Evolutionary conservation across 148 eudicot genomes (phyloP).

Genomic region (Cornus suecica): DNA sequence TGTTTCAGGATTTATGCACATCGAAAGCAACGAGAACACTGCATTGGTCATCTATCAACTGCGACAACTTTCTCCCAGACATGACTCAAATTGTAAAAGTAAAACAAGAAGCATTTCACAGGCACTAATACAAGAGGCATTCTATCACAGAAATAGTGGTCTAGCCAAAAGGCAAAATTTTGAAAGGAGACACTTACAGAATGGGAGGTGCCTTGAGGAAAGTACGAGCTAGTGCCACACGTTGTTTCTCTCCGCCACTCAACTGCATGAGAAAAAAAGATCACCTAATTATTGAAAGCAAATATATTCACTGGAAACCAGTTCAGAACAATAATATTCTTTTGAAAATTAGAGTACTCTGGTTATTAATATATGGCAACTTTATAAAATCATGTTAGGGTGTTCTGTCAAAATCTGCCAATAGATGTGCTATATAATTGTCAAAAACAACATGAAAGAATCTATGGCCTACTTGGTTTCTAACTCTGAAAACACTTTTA

Average conservation of each 20-base stretch:
- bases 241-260: slow-evolving; percentile 99
- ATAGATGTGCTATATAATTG: no score
- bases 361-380: no score
- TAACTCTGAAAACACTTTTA: no score
- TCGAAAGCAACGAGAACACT: no score
- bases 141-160: neutral
- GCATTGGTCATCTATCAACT: neutral
- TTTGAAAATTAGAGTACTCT: no score
- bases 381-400: neutral
- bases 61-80: neutral
- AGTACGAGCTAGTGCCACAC: slow-evolving; percentile 94
- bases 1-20: no score
- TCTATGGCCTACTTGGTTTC: no score
- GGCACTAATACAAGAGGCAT: neutral
- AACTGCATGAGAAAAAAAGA: slow-evolving; percentile 48
- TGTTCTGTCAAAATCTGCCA: neutral
- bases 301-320: neutral
- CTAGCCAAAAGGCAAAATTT: neutral
- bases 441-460: no score
- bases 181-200: slow-evolving; percentile 45
- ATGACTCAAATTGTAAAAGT: neutral
- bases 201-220: slow-evolving; percentile 90
- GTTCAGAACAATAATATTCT: neutral
- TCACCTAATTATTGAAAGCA: neutral
- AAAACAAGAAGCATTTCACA: neutral